Base-by-base conservation (phyloP, 345 rosid genomes). In the Durio zibethinus region DNA sequence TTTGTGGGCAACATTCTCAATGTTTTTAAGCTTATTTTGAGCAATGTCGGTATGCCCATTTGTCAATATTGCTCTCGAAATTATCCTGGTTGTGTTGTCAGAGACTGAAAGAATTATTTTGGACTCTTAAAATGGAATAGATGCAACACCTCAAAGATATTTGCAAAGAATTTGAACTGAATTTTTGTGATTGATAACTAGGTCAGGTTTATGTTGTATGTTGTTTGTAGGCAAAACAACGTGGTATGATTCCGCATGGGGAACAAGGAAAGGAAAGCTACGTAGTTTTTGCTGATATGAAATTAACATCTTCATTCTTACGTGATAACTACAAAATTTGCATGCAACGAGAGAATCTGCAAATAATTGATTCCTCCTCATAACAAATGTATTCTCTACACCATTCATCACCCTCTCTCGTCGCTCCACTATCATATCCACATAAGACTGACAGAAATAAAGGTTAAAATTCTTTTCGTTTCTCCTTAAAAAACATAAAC, bases 381-480 rank as follows among this genome's bases (percentile, higher is more conserved):
- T 42, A 79, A 98, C 99, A 80, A 86, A 93, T 48, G 87, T 93
- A 82, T 93, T 97, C 84, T 95, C 99, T 56, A n/a, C 79, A 42
- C 96, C 96, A 68, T 78, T 93, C 27, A 78, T 85, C 80, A 93
- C 91, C 78, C 81, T 87, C 82, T 84, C 85, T 78, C 98, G 85
- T 82, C 97, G 87, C 78, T 92, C 97, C 4, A 90, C 89, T 67
- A 93, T 90, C 97, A 91, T 92, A 11, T 89, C 90, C 36, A 87
- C 4, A 78, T 91, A 93, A 68, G 83, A 91, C 98, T 96, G 91
- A 74, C 31, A 77, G 61, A 42, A 42, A 67, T 25, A 72, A 68
- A 25, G 14, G 33, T 11, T 21, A 23, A n/a, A 62, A 57, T 15
- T 31, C 77, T 47, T 18, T 6, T 25, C 3, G 18, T 31, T 60